Evolutionary conservation across 192 early-diverging fungal species (phyloP).

Genomic region (Pecoramyces ruminantium): DNA sequence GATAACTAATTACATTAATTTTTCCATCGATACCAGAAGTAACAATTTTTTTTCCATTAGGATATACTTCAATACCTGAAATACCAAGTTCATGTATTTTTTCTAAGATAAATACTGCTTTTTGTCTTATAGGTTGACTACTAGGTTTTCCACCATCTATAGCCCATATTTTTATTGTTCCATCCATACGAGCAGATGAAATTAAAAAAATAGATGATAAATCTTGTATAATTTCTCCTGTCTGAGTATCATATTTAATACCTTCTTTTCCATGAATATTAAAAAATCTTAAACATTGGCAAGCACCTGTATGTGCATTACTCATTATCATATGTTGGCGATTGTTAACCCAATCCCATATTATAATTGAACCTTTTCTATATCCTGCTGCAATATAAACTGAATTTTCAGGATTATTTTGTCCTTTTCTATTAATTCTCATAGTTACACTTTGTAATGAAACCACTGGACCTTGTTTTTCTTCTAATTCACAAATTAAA

Average conservation of each 20-base stretch:
- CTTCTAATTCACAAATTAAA: not conserved
- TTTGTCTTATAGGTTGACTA: not conserved
- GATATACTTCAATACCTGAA: not conserved
- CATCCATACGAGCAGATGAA: not conserved
- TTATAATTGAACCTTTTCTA: not conserved
- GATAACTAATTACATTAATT: not conserved
- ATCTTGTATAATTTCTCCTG: not conserved
- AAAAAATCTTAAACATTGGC: not conserved
- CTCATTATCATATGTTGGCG: not conserved
- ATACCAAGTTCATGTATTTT: not conserved
- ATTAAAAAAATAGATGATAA: not conserved
- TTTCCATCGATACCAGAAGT: not conserved
- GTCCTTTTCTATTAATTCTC: not conserved
- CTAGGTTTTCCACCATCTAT: not conserved
- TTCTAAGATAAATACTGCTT: not conserved
- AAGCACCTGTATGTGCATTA: not conserved
- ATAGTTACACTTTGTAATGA: not conserved
- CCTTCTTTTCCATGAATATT: not conserved
- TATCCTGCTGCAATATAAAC: not conserved
- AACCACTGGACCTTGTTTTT: not conserved
- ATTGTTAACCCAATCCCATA: not conserved
- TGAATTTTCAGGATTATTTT: not conserved
- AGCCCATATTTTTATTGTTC: not conserved
- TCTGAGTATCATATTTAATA: not conserved
- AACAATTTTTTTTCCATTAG: not conserved